Percentiles rank a stretch among this genome's conserved stretches.
Conservation (phyloP, 345 rosid species). For the Laguncularia racemosa region DNA sequence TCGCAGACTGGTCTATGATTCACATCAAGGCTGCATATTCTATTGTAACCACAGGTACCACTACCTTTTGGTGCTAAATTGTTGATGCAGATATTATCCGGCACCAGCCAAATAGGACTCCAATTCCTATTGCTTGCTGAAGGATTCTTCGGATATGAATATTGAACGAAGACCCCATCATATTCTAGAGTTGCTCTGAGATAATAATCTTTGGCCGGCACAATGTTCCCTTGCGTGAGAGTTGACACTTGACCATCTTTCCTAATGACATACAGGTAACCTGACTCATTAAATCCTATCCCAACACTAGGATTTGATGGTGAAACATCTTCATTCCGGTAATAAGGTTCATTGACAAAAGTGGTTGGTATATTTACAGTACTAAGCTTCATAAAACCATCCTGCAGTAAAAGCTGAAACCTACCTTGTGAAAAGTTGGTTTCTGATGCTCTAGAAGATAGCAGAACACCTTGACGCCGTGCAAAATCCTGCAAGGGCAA, state of each 20-base stretch:
- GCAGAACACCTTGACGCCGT: background rate
- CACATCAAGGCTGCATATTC: slow-evolving; percentile 13
- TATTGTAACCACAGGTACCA: slow-evolving; percentile 29
- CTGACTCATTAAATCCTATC: slow-evolving; percentile 10
- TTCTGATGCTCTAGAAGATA: slow-evolving; percentile 10
- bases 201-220: slow-evolving; percentile 5
- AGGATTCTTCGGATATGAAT: slow-evolving; percentile 14
- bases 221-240: background rate
- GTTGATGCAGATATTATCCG: slow-evolving; percentile 15
- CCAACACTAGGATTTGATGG: slow-evolving; percentile 1
- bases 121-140: background rate
- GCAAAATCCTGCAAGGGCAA: slow-evolving; percentile 14
- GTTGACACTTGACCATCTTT: background rate
- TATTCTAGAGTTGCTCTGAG: slow-evolving; percentile 22
- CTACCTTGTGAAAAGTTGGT: slow-evolving; percentile 16
- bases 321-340: background rate
- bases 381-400: slow-evolving; percentile 8
- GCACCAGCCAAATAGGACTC: slow-evolving; percentile 1
- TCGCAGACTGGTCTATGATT: slow-evolving; percentile 11
- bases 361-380: slow-evolving; percentile 10
- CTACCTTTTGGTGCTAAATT: background rate
- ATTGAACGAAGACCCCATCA: slow-evolving; percentile 26
- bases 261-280: slow-evolving; percentile 9
- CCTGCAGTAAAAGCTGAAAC: slow-evolving; percentile 11
- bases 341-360: slow-evolving; percentile 2